These are phyloP conservation scores for Verticillium albo-atrum DNA, from an alignment of 2,329 filamentous ascomycete species.

Conservation along the genomic window DNA sequence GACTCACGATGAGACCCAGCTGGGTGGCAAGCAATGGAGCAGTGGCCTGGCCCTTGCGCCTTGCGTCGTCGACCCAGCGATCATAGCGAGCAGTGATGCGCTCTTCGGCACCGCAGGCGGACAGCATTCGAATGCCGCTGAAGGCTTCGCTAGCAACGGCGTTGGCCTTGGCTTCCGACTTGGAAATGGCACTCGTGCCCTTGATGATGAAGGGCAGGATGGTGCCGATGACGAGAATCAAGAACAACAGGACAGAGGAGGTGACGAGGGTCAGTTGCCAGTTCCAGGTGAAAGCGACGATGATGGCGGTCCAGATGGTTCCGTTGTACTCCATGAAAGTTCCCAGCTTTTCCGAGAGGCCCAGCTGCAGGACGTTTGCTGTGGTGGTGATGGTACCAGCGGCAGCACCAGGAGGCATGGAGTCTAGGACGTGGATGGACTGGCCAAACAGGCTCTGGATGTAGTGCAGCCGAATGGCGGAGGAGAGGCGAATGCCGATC, in stretches of 20 bases:
- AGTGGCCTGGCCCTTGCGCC: conserved; percentile 40
- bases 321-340: conserved; percentile 51
- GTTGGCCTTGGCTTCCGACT: conserved; percentile 52
- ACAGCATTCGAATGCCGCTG: conserved; percentile 55
- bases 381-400: conserved; percentile 60
- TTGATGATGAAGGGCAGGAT: conserved; percentile 54
- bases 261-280: conserved; percentile 59
- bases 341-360: conserved; percentile 60
- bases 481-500: conserved; percentile 58
- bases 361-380: conserved; percentile 59
- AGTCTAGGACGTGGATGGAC: conserved; percentile 64
- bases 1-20: conserved; percentile 42
- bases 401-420: conserved; percentile 57
- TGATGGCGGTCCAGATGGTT: conserved; percentile 46
- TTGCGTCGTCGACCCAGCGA: conserved; percentile 50
- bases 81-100: conserved; percentile 50
- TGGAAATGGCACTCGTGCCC: conserved; percentile 38
- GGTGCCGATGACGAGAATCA: conserved; percentile 40
- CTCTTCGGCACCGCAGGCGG: conserved; percentile 57
- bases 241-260: conserved; percentile 51
- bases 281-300: conserved; percentile 52
- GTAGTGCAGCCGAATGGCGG: conserved; percentile 59
- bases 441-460: conserved; percentile 60
- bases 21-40: conserved; percentile 48
- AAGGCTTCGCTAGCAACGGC: conserved; percentile 59